Percentiles rank a stretch among this genome's conserved stretches.
Evolutionary conservation across 495 filamentous ascomycete genomes (phyloP).

Genomic region (Penicillium simplicissimum): DNA sequence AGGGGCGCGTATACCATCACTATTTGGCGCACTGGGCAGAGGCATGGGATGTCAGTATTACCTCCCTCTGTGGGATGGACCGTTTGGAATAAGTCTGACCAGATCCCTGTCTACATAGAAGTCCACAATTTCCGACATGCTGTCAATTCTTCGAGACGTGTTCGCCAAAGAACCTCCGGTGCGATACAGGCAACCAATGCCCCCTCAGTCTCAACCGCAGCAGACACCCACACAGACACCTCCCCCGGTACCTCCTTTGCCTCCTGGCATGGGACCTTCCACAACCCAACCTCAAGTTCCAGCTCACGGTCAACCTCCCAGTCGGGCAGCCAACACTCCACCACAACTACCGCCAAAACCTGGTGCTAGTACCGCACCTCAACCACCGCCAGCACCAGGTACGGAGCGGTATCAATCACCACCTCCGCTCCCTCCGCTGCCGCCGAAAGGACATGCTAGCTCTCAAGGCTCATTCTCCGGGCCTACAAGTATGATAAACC

Average conservation of each 20-base stretch:
- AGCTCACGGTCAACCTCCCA: constrained; percentile 20
- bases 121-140: constrained; percentile 76
- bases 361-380: constrained; percentile 21
- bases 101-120: constrained; percentile 50
- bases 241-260: constrained; percentile 70
- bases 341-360: constrained; percentile 45
- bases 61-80: not conserved
- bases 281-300: constrained; percentile 14
- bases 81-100: constrained; percentile 8
- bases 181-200: constrained; percentile 62
- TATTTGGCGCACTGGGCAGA: constrained; percentile 87
- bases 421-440: constrained; percentile 42
- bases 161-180: constrained; percentile 96
- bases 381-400: constrained; percentile 14
- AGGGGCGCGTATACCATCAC: constrained; percentile 93
- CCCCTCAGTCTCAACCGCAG: constrained; percentile 36
- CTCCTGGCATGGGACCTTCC: constrained; percentile 56
- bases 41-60: constrained; percentile 83
- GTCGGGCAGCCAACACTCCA: constrained; percentile 22
- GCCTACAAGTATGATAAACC: constrained; percentile 14
- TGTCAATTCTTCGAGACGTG: constrained; percentile 79
- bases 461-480: constrained; percentile 12
- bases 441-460: constrained; percentile 39
- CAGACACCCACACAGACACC: constrained; percentile 39
- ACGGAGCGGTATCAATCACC: constrained; percentile 36